Conservation (phyloP, 192 early-diverging fungal species). For the Coemansia brasiliensis region DNA sequence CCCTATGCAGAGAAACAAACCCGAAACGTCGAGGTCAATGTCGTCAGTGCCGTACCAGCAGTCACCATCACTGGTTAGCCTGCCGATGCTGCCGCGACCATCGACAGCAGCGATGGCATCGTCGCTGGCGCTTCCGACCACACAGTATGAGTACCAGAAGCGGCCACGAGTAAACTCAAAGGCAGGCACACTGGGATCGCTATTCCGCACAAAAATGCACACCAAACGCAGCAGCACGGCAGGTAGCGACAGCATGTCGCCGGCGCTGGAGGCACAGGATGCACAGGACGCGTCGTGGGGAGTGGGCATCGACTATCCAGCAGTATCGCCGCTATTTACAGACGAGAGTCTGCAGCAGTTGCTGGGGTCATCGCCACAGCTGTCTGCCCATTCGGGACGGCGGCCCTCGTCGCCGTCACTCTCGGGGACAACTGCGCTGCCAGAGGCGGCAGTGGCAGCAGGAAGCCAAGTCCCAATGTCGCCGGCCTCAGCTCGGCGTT, state of each 20-base stretch:
- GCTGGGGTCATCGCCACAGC: constrained; percentile 38
- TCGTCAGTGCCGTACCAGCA: constrained; percentile 45
- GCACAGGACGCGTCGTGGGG: constrained; percentile 21
- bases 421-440: background rate
- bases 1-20: constrained; percentile 40
- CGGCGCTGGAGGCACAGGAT: constrained; percentile 28
- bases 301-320: constrained; percentile 38
- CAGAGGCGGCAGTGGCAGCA: constrained; percentile 1
- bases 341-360: constrained; percentile 53
- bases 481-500: constrained; percentile 34
- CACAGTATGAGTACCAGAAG: constrained; percentile 18
- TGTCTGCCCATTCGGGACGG: constrained; percentile 2
- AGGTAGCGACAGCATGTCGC: constrained; percentile 32
- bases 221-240: constrained; percentile 39
- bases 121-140: constrained; percentile 20
- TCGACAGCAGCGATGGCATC: constrained; percentile 33
- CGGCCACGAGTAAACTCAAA: constrained; percentile 46
- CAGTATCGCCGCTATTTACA: constrained; percentile 43
- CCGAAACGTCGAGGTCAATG: constrained; percentile 48
- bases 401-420: constrained; percentile 12
- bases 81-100: constrained; percentile 50
- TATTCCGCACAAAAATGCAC: constrained; percentile 40
- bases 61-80: constrained; percentile 49
- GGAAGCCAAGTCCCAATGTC: constrained; percentile 8
- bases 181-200: constrained; percentile 39